A percentile compares a stretch with the other conserved stretches of the same genome.
These are phyloP conservation scores for Didymella segeticola DNA, from an alignment of 2,329 filamentous ascomycete species.

Conservation along the genomic window DNA sequence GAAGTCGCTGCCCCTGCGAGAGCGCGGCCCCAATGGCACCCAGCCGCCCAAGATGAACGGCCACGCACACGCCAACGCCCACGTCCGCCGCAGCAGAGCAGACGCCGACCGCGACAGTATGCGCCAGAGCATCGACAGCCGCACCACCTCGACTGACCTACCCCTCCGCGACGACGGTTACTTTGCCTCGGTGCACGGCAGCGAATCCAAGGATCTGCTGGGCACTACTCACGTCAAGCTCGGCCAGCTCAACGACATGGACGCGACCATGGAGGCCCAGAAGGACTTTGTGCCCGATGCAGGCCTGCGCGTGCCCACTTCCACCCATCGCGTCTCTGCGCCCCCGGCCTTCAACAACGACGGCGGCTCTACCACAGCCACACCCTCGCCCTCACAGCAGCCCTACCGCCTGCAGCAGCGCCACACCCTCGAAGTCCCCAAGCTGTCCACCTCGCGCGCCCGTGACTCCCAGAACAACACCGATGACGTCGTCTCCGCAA, in stretches of 20 bases:
- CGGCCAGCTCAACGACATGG: slow-evolving; percentile 34
- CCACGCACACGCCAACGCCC: slow-evolving; percentile 17
- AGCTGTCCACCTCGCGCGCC: slow-evolving; percentile 65
- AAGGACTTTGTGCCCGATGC: slow-evolving; percentile 35
- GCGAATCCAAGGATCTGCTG: slow-evolving; percentile 41
- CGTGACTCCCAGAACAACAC: slow-evolving; percentile 65
- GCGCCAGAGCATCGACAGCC: slow-evolving; percentile 32
- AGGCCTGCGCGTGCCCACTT: slow-evolving; percentile 46
- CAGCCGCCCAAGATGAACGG: slow-evolving; percentile 39
- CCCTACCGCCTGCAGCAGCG: slow-evolving; percentile 74
- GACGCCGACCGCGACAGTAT: slow-evolving; percentile 25
- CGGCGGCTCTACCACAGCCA: slow-evolving; percentile 52
- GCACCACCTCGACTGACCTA: slow-evolving; percentile 34
- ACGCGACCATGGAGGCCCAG: slow-evolving; percentile 39
- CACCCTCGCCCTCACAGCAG: slow-evolving; percentile 58
- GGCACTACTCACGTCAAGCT: slow-evolving; percentile 49
- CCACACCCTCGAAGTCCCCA: slow-evolving; percentile 88
- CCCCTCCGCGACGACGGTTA: slow-evolving; percentile 54
- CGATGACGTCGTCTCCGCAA: slow-evolving; percentile 70
- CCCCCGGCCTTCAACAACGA: slow-evolving; percentile 64
- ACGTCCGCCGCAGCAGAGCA: slow-evolving; percentile 26
- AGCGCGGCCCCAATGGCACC: slow-evolving; percentile 38
- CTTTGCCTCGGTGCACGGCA: slow-evolving; percentile 50
- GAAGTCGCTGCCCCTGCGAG: slow-evolving; percentile 27
- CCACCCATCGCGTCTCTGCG: slow-evolving; percentile 64